These are phyloP conservation scores for Cynara cardunculus DNA, from an alignment of 129 eudicot species.

Conservation along the genomic window DNA sequence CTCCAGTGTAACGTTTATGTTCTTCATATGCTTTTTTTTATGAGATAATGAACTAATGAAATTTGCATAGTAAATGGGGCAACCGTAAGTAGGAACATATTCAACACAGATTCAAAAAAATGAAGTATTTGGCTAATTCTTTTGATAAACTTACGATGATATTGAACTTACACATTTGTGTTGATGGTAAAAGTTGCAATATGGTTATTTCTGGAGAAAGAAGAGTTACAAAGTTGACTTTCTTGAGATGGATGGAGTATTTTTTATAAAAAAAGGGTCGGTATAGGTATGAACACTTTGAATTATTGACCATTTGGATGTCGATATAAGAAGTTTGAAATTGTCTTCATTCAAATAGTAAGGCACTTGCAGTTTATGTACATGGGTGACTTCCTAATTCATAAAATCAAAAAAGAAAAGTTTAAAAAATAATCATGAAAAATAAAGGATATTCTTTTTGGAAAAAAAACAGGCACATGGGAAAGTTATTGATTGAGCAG, in stretches of 20 bases:
- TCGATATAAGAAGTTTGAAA: slow-evolving; percentile 26
- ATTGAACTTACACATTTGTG: slow-evolving; percentile 4
- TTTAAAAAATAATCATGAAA: background rate
- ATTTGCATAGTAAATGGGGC: background rate
- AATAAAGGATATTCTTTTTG: slow-evolving; percentile 6
- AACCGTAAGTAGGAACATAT: background rate
- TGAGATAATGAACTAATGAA: background rate
- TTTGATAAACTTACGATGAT: background rate
- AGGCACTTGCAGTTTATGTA: slow-evolving; percentile 8
- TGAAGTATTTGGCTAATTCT: background rate
- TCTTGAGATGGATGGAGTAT: background rate
- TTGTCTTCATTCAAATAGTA: slow-evolving; percentile 21
- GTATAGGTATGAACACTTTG: slow-evolving; percentile 38
- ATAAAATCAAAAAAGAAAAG: slow-evolving; percentile 6
- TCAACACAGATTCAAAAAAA: background rate
- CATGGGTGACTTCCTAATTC: slow-evolving; percentile 15
- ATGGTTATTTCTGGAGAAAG: slow-evolving; percentile 5
- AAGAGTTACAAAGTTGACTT: slow-evolving; percentile 19
- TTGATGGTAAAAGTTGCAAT: slow-evolving; percentile 10
- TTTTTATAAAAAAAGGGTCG: background rate
- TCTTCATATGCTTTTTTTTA: background rate
- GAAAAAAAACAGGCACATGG: slow-evolving; percentile 29
- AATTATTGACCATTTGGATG: slow-evolving; percentile 26
- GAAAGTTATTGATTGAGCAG: slow-evolving; percentile 33
- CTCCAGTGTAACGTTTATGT: background rate